These are phyloP conservation scores for Elasticomyces elasticus DNA, from an alignment of 495 filamentous ascomycete species.

Conservation along the genomic window DNA sequence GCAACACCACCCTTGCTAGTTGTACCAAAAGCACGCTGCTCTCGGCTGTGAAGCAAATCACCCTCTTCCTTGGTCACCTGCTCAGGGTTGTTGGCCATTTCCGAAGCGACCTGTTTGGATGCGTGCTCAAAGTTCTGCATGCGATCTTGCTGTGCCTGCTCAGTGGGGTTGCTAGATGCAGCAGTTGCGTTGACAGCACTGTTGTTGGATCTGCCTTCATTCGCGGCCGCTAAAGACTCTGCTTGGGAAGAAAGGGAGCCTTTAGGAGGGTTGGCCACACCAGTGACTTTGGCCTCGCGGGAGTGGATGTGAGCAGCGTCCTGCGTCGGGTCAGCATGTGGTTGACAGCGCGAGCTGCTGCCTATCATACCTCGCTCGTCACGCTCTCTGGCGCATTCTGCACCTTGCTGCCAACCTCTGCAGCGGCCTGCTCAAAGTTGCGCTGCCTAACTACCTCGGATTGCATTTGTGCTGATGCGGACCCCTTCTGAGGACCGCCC, in stretches of 20 bases:
- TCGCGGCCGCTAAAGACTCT: slow-evolving; percentile 11
- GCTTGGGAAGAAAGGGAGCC: slow-evolving; percentile 14
- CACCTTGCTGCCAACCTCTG: slow-evolving; percentile 18
- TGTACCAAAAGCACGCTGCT: slow-evolving; percentile 27
- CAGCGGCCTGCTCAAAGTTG: slow-evolving; percentile 23
- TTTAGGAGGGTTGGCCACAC: slow-evolving; percentile 4
- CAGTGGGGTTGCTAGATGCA: slow-evolving; percentile 1
- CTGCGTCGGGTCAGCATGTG: neutral
- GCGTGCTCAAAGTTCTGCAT: slow-evolving; percentile 25
- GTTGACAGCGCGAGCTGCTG: neutral
- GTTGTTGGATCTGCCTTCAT: slow-evolving; percentile 8
- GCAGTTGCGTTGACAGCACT: neutral
- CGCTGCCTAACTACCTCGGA: slow-evolving; percentile 19
- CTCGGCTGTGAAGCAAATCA: slow-evolving; percentile 26
- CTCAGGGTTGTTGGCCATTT: slow-evolving; percentile 24
- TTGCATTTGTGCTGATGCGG: slow-evolving; percentile 32
- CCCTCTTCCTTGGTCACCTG: slow-evolving; percentile 29
- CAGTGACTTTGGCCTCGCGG: slow-evolving; percentile 13
- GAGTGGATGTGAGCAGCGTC: slow-evolving; percentile 20
- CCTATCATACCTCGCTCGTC: slow-evolving; percentile 6
- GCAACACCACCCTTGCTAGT: slow-evolving; percentile 29
- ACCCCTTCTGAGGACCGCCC: slow-evolving; percentile 29
- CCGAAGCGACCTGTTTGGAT: slow-evolving; percentile 20
- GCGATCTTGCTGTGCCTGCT: slow-evolving; percentile 27
- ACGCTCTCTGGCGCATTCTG: slow-evolving; percentile 11